Conservation (phyloP, 805 yeast species). For the Limtongia smithiae region DNA sequence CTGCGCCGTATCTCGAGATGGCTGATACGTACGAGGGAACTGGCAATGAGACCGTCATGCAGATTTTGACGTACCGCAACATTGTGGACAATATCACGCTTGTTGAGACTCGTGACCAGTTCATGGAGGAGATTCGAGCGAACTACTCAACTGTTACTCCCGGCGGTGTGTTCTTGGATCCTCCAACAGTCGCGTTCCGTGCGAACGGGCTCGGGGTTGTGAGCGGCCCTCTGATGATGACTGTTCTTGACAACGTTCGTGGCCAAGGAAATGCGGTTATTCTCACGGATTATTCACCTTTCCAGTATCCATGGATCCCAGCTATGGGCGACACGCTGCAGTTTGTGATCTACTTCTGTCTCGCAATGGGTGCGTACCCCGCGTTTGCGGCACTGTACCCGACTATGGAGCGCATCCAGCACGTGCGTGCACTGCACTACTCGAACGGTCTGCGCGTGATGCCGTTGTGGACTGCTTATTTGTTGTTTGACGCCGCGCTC, state of each 20-base stretch:
- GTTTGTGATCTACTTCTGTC: slow-evolving; percentile 37
- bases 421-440: slow-evolving; percentile 40
- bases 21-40: slow-evolving; percentile 17
- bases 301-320: slow-evolving; percentile 37
- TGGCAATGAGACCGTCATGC: slow-evolving; percentile 10
- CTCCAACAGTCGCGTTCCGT: slow-evolving; percentile 33
- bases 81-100: slow-evolving; percentile 17
- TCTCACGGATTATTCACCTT: slow-evolving; percentile 36
- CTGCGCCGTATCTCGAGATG: slow-evolving; percentile 15
- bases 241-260: slow-evolving; percentile 34
- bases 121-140: slow-evolving; percentile 25
- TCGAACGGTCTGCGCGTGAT: slow-evolving; percentile 39
- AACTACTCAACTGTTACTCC: slow-evolving; percentile 34
- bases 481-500: slow-evolving; percentile 32
- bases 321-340: slow-evolving; percentile 37
- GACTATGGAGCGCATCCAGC: slow-evolving; percentile 37
- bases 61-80: slow-evolving; percentile 9
- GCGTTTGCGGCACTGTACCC: slow-evolving; percentile 39
- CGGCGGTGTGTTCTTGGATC: slow-evolving; percentile 36
- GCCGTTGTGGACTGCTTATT: slow-evolving; percentile 38
- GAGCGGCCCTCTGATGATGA: slow-evolving; percentile 33
- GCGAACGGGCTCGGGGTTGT: slow-evolving; percentile 30
- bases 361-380: slow-evolving; percentile 39
- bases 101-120: slow-evolving; percentile 30
- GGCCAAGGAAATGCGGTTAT: slow-evolving; percentile 33